A percentile compares a stretch with the other conserved stretches of the same genome.
These are phyloP conservation scores for Nelumbo lutea DNA, from an alignment of 164 flowering plant genomes.

Conservation along the genomic window DNA sequence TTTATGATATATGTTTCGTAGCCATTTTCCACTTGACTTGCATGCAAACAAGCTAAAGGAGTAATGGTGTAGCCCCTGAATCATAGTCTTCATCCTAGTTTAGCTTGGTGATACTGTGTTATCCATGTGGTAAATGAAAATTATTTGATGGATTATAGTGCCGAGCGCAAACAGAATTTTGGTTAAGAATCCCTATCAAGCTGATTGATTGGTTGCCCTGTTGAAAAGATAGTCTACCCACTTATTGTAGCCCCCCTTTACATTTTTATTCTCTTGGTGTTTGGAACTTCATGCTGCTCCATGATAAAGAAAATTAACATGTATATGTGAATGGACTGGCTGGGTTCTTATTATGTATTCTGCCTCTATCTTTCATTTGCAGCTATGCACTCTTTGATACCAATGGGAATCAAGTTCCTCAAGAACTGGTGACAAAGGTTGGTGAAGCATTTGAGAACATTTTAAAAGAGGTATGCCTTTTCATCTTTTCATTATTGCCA, in stretches of 20 bases:
- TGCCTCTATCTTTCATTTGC: constrained; percentile 11
- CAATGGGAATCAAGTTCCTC: constrained; percentile 81
- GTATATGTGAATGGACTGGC: background rate
- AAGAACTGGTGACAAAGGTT: constrained; percentile 63
- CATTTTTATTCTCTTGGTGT: background rate
- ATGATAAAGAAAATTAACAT: background rate
- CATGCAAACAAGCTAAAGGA: background rate
- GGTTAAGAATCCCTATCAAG: background rate
- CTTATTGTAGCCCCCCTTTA: background rate
- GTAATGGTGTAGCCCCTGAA: background rate
- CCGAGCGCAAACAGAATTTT: background rate
- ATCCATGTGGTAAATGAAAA: background rate
- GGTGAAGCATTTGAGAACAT: constrained; percentile 72
- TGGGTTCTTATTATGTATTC: background rate
- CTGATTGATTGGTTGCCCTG: background rate
- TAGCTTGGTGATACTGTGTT: background rate
- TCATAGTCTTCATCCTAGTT: background rate
- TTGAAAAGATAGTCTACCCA: background rate
- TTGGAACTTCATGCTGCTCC: background rate
- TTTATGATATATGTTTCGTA: background rate
- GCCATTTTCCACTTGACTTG: background rate
- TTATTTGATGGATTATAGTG: background rate
- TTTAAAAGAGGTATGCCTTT: constrained; percentile 61
- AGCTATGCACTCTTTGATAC: constrained; percentile 89
- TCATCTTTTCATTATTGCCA: background rate